Conservation (phyloP, 1,284 basidiomycete species). For the Fomitiporia mediterranea region DNA sequence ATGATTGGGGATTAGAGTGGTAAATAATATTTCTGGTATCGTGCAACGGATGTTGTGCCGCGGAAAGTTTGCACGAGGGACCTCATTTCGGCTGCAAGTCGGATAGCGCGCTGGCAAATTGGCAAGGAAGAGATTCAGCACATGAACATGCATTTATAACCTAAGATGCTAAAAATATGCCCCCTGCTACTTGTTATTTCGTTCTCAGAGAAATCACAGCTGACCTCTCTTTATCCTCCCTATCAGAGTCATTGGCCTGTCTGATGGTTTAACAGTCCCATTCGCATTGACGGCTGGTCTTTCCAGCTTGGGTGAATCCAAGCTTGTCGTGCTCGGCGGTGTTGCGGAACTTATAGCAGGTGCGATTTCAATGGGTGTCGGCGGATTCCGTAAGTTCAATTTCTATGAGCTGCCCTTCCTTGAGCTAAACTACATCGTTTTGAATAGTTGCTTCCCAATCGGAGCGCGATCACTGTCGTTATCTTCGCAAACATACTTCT, state of each 20-base stretch:
- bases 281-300: slow-evolving; percentile 89
- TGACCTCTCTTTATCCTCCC: not conserved
- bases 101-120: not conserved
- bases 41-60: not conserved
- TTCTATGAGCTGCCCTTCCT: not conserved
- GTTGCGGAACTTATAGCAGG: slow-evolving; percentile 92
- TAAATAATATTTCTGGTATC: too few relatives aligned
- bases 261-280: slow-evolving; percentile 93
- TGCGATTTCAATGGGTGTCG: slow-evolving; percentile 96
- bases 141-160: not conserved
- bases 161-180: not conserved
- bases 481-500: slow-evolving; percentile 68
- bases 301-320: slow-evolving; percentile 84
- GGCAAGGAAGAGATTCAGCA: too few relatives aligned
- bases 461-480: slow-evolving; percentile 91
- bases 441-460: slow-evolving; percentile 80
- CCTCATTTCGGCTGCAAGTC: not conserved
- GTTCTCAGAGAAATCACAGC: too few relatives aligned
- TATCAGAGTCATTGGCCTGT: slow-evolving; percentile 87
- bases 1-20: too few relatives aligned
- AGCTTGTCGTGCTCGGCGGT: slow-evolving; percentile 86
- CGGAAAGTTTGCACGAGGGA: not conserved
- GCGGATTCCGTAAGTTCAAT: slow-evolving; percentile 66
- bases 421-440: not conserved
- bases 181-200: not conserved